phyloP scores from a whole-genome alignment of 108 stramenopile genomes.

The Aureococcus anophagefferens region DNA sequence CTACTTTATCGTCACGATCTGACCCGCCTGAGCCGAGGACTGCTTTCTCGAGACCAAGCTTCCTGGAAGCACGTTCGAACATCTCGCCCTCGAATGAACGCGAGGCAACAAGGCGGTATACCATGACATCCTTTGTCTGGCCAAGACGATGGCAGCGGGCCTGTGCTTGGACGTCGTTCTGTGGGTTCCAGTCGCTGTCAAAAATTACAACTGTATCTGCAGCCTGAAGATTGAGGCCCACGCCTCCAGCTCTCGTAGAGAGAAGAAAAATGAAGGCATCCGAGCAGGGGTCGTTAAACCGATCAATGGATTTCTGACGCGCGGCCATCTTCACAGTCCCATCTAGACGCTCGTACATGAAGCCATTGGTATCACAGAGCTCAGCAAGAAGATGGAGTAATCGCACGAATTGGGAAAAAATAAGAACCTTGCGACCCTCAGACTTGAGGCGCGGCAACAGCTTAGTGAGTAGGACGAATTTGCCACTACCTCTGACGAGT shows the following conservation, averaged over 20 bases:
- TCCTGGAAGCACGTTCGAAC: slow-evolving; percentile 46
- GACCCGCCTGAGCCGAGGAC: slow-evolving; percentile 24
- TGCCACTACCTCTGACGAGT: slow-evolving; percentile 57
- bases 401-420: slow-evolving; percentile 81
- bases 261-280: slow-evolving; percentile 79
- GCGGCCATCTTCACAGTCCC: slow-evolving; percentile 40
- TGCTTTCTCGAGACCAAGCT: slow-evolving; percentile 55
- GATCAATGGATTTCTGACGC: slow-evolving; percentile 83
- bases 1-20: slow-evolving; percentile 65
- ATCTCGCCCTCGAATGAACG: slow-evolving; percentile 42
- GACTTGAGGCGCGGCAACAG: slow-evolving; percentile 48
- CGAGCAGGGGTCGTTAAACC: slow-evolving; percentile 72
- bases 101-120: slow-evolving; percentile 49
- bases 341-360: slow-evolving; percentile 76
- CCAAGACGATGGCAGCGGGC: slow-evolving; percentile 94
- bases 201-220: slow-evolving; percentile 86
- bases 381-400: slow-evolving; percentile 65
- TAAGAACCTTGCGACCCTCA: slow-evolving; percentile 64
- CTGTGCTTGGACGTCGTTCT: slow-evolving; percentile 88
- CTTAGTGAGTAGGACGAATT: slow-evolving; percentile 64
- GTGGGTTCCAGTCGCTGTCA: slow-evolving; percentile 79
- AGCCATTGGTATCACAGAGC: slow-evolving; percentile 63
- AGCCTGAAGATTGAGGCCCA: slow-evolving; percentile 85
- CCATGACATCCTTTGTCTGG: slow-evolving; percentile 77
- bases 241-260: slow-evolving; percentile 77